Evolutionary conservation across 805 yeast genomes (phyloP).

Genomic region (Candida sakaeoensis): DNA sequence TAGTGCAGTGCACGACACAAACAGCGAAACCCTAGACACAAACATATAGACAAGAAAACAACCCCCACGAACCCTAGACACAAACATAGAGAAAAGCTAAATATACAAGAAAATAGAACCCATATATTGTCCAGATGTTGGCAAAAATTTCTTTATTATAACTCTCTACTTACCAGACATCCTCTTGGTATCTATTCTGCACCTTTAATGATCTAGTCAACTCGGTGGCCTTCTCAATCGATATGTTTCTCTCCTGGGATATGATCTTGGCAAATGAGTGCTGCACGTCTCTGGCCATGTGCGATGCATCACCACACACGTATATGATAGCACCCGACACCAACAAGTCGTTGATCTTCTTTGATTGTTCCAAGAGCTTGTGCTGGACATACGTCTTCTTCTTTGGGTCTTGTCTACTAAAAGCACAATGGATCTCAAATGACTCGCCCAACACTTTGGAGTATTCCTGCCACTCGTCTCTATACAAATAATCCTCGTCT

Average conservation of each 20-base stretch:
- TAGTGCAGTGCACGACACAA: too few relatives aligned
- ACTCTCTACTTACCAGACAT: slow-evolving; percentile 69
- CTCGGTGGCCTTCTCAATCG: slow-evolving; percentile 68
- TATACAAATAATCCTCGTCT: slow-evolving; percentile 78
- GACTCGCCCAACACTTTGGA: slow-evolving; percentile 54
- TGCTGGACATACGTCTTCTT: slow-evolving; percentile 82
- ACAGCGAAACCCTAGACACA: neutral
- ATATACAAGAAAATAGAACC: too few relatives aligned
- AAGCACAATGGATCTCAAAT: slow-evolving; percentile 77
- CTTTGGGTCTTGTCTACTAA: slow-evolving; percentile 65
- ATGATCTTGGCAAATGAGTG: slow-evolving; percentile 61
- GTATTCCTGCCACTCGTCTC: slow-evolving; percentile 85
- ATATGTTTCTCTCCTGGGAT: slow-evolving; percentile 56
- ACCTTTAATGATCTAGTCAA: slow-evolving; percentile 74
- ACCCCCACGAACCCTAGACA: too few relatives aligned
- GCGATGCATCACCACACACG: slow-evolving; percentile 95
- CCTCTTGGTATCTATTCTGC: slow-evolving; percentile 91
- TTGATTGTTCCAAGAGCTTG: slow-evolving; percentile 51
- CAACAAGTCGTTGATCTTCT: slow-evolving; percentile 53
- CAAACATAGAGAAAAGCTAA: too few relatives aligned
- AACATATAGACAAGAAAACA: slow-evolving; percentile 2
- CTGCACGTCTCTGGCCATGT: slow-evolving; percentile 94
- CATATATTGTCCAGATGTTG: neutral
- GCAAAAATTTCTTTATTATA: neutral
- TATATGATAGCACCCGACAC: slow-evolving; percentile 79